Evolutionary conservation across 345 rosid species (phyloP), one percentile per base, ranked within the genome.

Genomic region (Citrus medica): DNA sequence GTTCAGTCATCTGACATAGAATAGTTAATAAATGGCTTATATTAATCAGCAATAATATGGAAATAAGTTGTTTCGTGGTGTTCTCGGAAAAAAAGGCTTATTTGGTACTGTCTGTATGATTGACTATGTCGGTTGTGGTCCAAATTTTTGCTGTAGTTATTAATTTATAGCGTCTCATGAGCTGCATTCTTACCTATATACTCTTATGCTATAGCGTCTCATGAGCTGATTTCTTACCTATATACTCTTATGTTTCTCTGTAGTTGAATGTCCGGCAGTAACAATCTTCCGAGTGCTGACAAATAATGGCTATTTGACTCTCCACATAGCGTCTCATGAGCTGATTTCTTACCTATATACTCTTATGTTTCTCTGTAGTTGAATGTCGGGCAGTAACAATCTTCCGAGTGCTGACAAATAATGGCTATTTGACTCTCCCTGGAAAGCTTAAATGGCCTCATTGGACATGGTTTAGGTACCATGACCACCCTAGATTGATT

Each of bases 391-490:
- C 9, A 19, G 28, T 27, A 14, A 46, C 51, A 25, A 74, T 7
- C 4, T 67, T 21, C 72, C 13, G 5, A 13, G 51, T 46, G 14
- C 17, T 46, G 40, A 19, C 35, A 71, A 84, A 79, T 82, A 71
- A 76, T 35, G 65, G 77, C 56, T 38, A 30, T 40, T 63, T 33
- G 38, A 37, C 32, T 0, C 7, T 30, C 48, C 6, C 22, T 53
- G 58, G 58, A 53, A 19, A 46, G 51, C 51, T 46, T 46, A 46
- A 46, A 46, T 46, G 51, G 51, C 17, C 16, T 46, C 17, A 17
- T 53, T 16, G 74, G 40, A 79, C 84, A 84, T 82, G 83, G 85
- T 84, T 86, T 80, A 69, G 78, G 74, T 79, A 79, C 86, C 86
- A 79, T 82, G 78, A 70, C 46, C 40, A 69, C 30, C 60, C 22